These are phyloP conservation scores for Pseudoscleropodium purum DNA, from an alignment of 225 moss, liverwort and hornwort species.

Conservation along the genomic window DNA sequence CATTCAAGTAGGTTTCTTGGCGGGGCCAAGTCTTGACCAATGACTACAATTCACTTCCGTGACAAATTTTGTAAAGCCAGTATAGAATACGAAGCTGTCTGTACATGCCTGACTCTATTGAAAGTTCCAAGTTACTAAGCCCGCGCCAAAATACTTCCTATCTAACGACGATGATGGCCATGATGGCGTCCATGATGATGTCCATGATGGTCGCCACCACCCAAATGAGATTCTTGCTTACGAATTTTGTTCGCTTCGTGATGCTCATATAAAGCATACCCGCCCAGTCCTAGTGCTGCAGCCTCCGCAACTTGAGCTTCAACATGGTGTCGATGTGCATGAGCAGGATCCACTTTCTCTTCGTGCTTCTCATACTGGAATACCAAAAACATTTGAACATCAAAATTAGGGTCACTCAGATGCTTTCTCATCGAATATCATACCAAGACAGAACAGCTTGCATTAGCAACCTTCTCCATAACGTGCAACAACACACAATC, in stretches of 20 bases:
- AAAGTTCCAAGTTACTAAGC: neutral
- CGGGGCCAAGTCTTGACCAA: neutral
- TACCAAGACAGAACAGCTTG: neutral
- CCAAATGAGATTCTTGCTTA: neutral
- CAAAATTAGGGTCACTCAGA: neutral
- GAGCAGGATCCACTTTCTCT: slow-evolving; percentile 8
- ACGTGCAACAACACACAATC: neutral
- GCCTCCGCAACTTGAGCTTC: neutral
- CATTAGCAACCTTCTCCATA: neutral
- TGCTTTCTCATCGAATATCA: neutral
- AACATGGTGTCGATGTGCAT: neutral
- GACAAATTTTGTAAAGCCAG: neutral
- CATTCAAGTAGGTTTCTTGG: no score
- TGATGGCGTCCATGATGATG: neutral
- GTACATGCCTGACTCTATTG: neutral
- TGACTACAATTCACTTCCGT: no score
- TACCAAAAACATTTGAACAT: neutral
- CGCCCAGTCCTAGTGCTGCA: neutral
- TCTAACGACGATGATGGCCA: neutral
- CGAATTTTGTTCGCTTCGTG: neutral
- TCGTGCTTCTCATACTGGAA: neutral
- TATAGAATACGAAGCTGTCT: neutral
- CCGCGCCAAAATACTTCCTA: neutral
- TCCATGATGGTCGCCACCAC: neutral
- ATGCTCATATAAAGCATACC: neutral